Evolutionary conservation across 768 basidiomycete genomes (phyloP).

Genomic region (Stropharia rugosoannulata): DNA sequence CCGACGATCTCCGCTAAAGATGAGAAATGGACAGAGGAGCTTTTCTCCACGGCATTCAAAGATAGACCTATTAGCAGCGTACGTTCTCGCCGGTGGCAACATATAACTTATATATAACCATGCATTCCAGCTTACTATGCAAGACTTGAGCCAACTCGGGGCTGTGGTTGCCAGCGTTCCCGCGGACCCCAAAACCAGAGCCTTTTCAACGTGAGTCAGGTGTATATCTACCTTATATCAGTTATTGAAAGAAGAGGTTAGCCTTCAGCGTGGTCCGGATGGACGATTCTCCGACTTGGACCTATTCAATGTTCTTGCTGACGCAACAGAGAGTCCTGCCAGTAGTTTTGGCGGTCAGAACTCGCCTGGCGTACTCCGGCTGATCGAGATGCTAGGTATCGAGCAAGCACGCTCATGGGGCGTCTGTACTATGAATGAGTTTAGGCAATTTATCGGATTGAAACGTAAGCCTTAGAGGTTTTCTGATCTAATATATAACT

Average conservation of each 20-base stretch:
- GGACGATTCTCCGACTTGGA: slow-evolving; percentile 16
- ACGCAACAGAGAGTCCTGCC: slow-evolving; percentile 12
- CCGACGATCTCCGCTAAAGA: slow-evolving; percentile 48
- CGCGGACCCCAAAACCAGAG: slow-evolving; percentile 6
- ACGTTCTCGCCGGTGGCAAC: not conserved
- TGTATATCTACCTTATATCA: not conserved
- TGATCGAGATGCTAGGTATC: slow-evolving; percentile 59
- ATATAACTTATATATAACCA: not conserved
- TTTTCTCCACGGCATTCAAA: slow-evolving; percentile 40
- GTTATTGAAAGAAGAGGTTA: not conserved
- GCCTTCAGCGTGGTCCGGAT: slow-evolving; percentile 14
- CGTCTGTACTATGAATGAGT: slow-evolving; percentile 56
- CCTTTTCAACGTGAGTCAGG: slow-evolving; percentile 4
- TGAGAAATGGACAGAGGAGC: slow-evolving; percentile 46
- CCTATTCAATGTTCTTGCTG: slow-evolving; percentile 7
- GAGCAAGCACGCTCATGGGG: slow-evolving; percentile 55
- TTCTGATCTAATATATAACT: not conserved
- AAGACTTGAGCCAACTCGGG: slow-evolving; percentile 5
- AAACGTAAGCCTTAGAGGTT: slow-evolving; percentile 27
- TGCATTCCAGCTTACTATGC: slow-evolving; percentile 4
- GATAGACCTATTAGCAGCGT: slow-evolving; percentile 22
- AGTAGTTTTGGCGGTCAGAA: slow-evolving; percentile 36
- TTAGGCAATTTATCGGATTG: slow-evolving; percentile 49
- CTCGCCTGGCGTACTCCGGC: slow-evolving; percentile 42
- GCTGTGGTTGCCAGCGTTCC: slow-evolving; percentile 6